These are phyloP conservation scores for Rhizopogon roseolus DNA, from an alignment of 768 basidiomycete species.

Conservation along the genomic window DNA sequence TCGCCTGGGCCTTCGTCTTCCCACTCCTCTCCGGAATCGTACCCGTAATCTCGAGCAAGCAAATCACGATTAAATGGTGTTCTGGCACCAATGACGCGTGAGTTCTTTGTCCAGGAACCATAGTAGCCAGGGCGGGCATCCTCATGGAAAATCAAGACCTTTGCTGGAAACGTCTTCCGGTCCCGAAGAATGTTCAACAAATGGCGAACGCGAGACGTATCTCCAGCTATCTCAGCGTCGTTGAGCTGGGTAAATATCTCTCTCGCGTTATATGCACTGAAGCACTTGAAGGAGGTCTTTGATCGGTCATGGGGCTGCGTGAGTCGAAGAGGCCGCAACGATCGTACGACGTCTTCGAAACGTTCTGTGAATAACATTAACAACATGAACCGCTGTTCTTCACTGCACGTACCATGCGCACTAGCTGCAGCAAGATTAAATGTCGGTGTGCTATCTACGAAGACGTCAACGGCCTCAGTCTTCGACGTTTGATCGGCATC, in stretches of 20 bases:
- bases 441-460: slow-evolving; percentile 10
- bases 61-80: slow-evolving; percentile 79
- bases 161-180: slow-evolving; percentile 61
- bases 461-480: slow-evolving; percentile 1
- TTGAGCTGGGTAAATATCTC: slow-evolving; percentile 57
- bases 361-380: slow-evolving; percentile 5
- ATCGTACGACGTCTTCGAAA: slow-evolving; percentile 12
- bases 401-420: slow-evolving; percentile 6
- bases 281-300: slow-evolving; percentile 21
- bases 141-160: slow-evolving; percentile 78
- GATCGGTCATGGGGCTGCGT: slow-evolving; percentile 18
- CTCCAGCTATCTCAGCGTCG: slow-evolving; percentile 75
- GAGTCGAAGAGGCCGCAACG: slow-evolving; percentile 26
- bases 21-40: slow-evolving; percentile 97
- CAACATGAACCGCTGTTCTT: slow-evolving; percentile 21
- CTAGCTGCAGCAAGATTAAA: slow-evolving; percentile 16
- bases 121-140: slow-evolving; percentile 90
- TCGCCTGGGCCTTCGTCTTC: slow-evolving; percentile 77
- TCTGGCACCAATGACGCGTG: slow-evolving; percentile 74
- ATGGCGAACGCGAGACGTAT: slow-evolving; percentile 62
- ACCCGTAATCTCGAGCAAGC: slow-evolving; percentile 77
- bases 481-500: slow-evolving; percentile 41
- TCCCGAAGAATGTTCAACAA: slow-evolving; percentile 59
- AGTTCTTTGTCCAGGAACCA: slow-evolving; percentile 90
- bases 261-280: slow-evolving; percentile 35